Base-by-base conservation (phyloP, 2,329 filamentous ascomycete species). In the Corinectria fuckeliana region DNA sequence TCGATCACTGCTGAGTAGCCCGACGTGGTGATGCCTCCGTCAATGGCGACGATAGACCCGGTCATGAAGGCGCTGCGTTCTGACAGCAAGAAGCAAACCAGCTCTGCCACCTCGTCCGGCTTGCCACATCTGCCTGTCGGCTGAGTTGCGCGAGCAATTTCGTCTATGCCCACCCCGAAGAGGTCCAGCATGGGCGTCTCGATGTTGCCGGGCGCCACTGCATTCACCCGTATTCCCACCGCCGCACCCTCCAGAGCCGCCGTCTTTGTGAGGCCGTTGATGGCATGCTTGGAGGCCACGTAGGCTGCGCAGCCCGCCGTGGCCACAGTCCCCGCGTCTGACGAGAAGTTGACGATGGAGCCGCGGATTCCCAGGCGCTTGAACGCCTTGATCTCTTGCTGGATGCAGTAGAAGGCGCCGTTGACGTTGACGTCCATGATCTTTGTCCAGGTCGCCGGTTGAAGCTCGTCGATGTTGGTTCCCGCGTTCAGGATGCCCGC, bases 401-500 rank as follows among this genome's bases (percentile, higher is more conserved):
- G 30, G 6, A 65, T 61, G 21, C 65, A 66, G 38, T 58, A 32
- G 4, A 49, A 55, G 11, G 53, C 50, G 0, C 60, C 60, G 2
- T 52, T 51, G 11, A 55, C 41, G 13, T 64, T 58, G 16, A 63
- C 45, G 10, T 14, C 45, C 26, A 65, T 61, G 0, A 45, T 50
- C 28, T 50, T 51, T 5, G 30, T 14, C 30, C 30, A 32, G 11
- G 14, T 32, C 30, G 30, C 11, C 11, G 30, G 30, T 10, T 18
- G 10, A 13, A 41, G n/a, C 14, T 7, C 38, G 14, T 41, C 38
- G 16, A 41, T n/a, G 38, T 20, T 11, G n/a, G 10, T n/a, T 41
- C 38, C 38, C 3, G 38, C 6, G 6, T 16, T 14, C 6, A 41
- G 20, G 16, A 41, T 23, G 20, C 38, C 38, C 16, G 38, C 38